Percentiles rank a stretch among this genome's conserved stretches.
Evolutionary conservation across 73 alveolate genomes (phyloP).

Genomic region (Blepharisma stoltei): DNA sequence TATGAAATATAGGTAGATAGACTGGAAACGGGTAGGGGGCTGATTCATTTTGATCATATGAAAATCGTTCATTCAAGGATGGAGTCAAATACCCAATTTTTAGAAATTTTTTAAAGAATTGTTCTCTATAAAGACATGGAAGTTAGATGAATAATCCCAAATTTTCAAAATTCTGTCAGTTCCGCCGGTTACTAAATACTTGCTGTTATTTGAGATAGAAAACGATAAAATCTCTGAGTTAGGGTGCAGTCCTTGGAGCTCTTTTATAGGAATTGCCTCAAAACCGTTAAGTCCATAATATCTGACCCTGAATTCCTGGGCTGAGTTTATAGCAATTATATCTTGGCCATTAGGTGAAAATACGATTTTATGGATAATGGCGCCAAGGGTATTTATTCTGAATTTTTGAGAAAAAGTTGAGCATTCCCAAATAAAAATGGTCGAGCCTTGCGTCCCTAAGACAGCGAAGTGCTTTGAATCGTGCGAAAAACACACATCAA

Average conservation of each 20-base stretch:
- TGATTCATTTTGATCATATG: too few species aligned
- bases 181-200: slow-evolving; percentile 81
- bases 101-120: too few species aligned
- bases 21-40: too few species aligned
- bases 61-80: too few species aligned
- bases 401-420: slow-evolving; percentile 36
- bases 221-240: slow-evolving; percentile 53
- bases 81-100: too few species aligned
- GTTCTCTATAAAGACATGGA: too few species aligned
- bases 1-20: too few species aligned
- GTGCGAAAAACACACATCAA: slow-evolving; percentile 40
- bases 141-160: slow-evolving; percentile 80
- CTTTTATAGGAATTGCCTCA: slow-evolving; percentile 72
- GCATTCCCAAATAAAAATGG: slow-evolving; percentile 28
- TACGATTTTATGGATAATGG: neutral
- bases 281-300: slow-evolving; percentile 48
- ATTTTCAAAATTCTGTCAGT: slow-evolving; percentile 79
- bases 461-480: neutral
- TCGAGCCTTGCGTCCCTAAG: slow-evolving; percentile 33
- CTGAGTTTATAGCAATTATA: slow-evolving; percentile 42
- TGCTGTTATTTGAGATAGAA: slow-evolving; percentile 56
- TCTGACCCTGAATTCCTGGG: slow-evolving; percentile 39
- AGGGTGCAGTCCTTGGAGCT: slow-evolving; percentile 70
- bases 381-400: slow-evolving; percentile 23
- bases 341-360: slow-evolving; percentile 35